A percentile compares a stretch with the other conserved stretches of the same genome.
phyloP scores from a whole-genome alignment of 257 asterid species.

The Solanum paucissectum region DNA sequence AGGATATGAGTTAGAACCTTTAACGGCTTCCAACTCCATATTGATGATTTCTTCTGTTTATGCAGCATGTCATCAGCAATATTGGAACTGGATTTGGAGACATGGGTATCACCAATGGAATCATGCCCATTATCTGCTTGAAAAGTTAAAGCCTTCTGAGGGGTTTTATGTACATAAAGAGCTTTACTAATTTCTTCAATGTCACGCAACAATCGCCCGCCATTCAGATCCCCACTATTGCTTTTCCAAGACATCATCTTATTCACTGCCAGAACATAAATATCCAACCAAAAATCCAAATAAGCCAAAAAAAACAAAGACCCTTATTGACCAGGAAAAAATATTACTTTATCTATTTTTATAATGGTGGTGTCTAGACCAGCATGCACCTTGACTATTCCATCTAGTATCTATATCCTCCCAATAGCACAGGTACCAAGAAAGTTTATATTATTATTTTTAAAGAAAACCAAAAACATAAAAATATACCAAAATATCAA shows the following conservation, averaged over 20 bases:
- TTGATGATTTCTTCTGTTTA: conserved; percentile 54
- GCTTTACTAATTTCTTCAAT: conserved; percentile 77
- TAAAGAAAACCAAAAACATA: neutral
- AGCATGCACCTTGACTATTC: neutral
- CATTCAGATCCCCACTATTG: conserved; percentile 27
- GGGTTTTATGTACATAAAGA: conserved; percentile 48
- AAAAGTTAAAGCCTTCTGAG: conserved; percentile 28
- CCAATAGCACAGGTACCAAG: neutral
- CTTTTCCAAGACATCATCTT: conserved; percentile 21
- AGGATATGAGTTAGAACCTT: conserved; percentile 53
- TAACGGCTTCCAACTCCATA: conserved; percentile 85
- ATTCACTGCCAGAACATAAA: conserved; percentile 2
- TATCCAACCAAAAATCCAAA: conserved; percentile 1
- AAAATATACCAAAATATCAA: neutral
- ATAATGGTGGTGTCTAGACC: neutral
- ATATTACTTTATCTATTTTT: neutral
- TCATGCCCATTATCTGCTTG: conserved; percentile 10
- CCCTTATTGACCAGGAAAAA: neutral
- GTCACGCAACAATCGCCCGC: conserved; percentile 57
- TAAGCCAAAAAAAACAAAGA: neutral
- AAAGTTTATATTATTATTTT: neutral
- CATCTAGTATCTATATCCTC: neutral
- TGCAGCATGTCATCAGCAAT: conserved; percentile 14
- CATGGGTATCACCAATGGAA: conserved; percentile 12
- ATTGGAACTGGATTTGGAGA: conserved; percentile 16